Evolutionary conservation across 1,139 yeast species (phyloP), one percentile per base, ranked within the genome.

Genomic region (Hemisphaericaspora subhashii): DNA sequence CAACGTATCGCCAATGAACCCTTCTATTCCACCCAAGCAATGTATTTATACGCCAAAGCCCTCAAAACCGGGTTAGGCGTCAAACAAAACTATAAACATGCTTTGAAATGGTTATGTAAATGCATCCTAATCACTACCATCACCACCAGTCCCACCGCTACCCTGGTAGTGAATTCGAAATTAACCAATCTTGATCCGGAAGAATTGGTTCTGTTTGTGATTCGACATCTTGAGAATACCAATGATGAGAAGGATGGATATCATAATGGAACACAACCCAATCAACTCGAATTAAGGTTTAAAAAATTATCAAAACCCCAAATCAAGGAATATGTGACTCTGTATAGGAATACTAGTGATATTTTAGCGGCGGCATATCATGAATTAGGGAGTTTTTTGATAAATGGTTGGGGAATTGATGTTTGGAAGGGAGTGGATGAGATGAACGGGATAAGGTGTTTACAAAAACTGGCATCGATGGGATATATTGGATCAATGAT

Each of bases 401-500:
- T 78, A 36, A 72, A 75, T 50, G 88, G 86, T 3, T 72, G 77
- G 76, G 89, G 89, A 0, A 35, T 63, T n/a, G 62, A 62, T 11
- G n/a, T n/a, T n/a, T n/a, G n/a, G n/a, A 65, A 62, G 8, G 27
- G 15, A 29, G 67, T 69, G 43, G 81, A 83, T 50, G 88, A 83
- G 51, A 48, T 56, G 10, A 65, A 69, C 49, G 94, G 88, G 0
- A 64, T 86, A 29, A 68, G 68, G 43, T 76, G 79, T 46, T 64
- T 84, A 36, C 83, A 83, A 46, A 72, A 80, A 53, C 82, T 90
- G 3, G 92, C 83, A 1, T 68, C 81, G 12, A 62, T 83, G 60
- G 95, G 94, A 2, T 80, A 81, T 51, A 70, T 77, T 1, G 84
- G 81, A 46, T 83, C 90, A 0, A 78, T 85, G 81, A 66, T 80